Evolutionary conservation across 164 flowering plant species (phyloP).

Genomic region (Vitis vinifera): ASM3070453v1 NC_081809.1:1947501-1948000

Average conservation of each 20-base stretch:
- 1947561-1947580: background rate
- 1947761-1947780: constrained; percentile 33
- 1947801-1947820: background rate
- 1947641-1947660: background rate
- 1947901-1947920: constrained; percentile 65
- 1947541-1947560: no score
- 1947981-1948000: constrained; percentile 18
- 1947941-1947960: constrained; percentile 47
- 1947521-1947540: no score
- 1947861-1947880: constrained; percentile 81
- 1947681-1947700: constrained; percentile 65
- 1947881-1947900: constrained; percentile 69
- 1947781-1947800: background rate
- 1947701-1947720: constrained; percentile 28
- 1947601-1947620: background rate
- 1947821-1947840: background rate
- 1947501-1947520: no score
- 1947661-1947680: constrained; percentile 24
- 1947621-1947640: background rate
- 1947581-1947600: background rate
- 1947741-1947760: constrained; percentile 44
- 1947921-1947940: constrained; percentile 63
- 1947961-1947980: constrained; percentile 63
- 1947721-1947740: constrained; percentile 48
- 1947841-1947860: background rate